These are phyloP conservation scores for Lactarius hatsudake DNA, from an alignment of 768 basidiomycete species.

Conservation along the genomic window DNA sequence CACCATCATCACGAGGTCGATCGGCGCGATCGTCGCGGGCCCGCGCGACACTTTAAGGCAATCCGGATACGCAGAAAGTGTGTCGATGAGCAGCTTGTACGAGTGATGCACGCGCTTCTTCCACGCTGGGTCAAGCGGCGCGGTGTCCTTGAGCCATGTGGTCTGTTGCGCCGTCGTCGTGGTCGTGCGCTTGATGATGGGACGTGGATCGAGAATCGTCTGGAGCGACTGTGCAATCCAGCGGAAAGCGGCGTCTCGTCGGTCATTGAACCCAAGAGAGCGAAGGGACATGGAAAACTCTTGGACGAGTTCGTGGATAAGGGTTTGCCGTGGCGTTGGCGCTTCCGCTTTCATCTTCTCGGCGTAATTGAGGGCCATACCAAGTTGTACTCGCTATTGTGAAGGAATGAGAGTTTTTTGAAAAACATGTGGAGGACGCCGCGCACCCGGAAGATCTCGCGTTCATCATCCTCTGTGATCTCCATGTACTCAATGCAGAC, in stretches of 20 bases:
- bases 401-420: neutral
- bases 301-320: constrained; percentile 27
- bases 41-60: constrained; percentile 22
- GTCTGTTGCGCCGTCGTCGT: constrained; percentile 42
- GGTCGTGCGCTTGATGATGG: constrained; percentile 31
- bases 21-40: constrained; percentile 25
- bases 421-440: neutral
- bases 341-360: constrained; percentile 33
- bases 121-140: constrained; percentile 9
- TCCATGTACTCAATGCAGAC: constrained; percentile 49
- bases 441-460: constrained; percentile 36
- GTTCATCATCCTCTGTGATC: constrained; percentile 31
- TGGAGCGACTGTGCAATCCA: constrained; percentile 55
- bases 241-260: constrained; percentile 55
- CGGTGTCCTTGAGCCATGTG: constrained; percentile 46
- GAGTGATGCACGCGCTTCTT: constrained; percentile 18
- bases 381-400: constrained; percentile 33
- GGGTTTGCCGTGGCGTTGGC: constrained; percentile 27
- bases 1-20: constrained; percentile 26
- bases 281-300: constrained; percentile 26
- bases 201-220: constrained; percentile 44
- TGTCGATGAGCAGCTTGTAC: constrained; percentile 20
- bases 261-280: constrained; percentile 49
- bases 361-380: constrained; percentile 31
- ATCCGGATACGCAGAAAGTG: constrained; percentile 6